Evolutionary conservation across 2,329 filamentous ascomycete species (phyloP).

Genomic region (Sporothrix humicola): DNA sequence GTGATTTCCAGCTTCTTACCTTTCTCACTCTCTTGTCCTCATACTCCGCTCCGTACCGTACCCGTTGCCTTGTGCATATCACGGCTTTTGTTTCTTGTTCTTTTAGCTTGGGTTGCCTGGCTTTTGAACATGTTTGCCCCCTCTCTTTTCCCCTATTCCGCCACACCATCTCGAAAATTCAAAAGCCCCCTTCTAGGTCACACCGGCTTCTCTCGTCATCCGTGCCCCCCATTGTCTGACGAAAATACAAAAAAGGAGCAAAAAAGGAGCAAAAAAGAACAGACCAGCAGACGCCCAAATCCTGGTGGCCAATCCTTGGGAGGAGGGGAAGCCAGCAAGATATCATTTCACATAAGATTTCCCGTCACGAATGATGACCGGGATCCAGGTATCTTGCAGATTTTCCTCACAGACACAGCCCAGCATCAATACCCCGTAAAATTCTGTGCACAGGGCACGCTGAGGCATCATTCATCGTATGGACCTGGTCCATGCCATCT

Average conservation of each 20-base stretch:
- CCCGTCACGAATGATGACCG: not conserved
- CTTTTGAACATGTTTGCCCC: not conserved
- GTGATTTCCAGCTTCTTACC: not conserved
- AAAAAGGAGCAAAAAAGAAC: not conserved
- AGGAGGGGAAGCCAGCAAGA: not conserved
- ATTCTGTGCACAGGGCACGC: constrained; percentile 12
- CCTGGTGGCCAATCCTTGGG: no score
- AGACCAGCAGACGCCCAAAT: not conserved
- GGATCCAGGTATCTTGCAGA: not conserved
- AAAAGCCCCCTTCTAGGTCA: constrained; percentile 17
- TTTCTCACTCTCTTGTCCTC: not conserved
- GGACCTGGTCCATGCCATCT: not conserved
- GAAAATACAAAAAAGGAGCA: not conserved
- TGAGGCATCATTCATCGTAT: not conserved
- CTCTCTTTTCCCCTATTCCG: constrained; percentile 15
- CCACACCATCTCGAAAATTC: constrained; percentile 5
- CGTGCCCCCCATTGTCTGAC: constrained; percentile 7
- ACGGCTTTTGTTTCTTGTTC: not conserved
- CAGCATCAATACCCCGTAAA: not conserved
- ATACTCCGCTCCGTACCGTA: constrained; percentile 20
- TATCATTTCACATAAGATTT: not conserved
- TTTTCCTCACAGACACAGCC: not conserved
- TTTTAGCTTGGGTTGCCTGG: not conserved
- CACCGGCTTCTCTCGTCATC: constrained; percentile 26
- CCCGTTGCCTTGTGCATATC: constrained; percentile 4